These are phyloP conservation scores for Globisporangium okanoganense DNA, from an alignment of 352 stramenopile genomes.

Conservation along the genomic window DNA sequence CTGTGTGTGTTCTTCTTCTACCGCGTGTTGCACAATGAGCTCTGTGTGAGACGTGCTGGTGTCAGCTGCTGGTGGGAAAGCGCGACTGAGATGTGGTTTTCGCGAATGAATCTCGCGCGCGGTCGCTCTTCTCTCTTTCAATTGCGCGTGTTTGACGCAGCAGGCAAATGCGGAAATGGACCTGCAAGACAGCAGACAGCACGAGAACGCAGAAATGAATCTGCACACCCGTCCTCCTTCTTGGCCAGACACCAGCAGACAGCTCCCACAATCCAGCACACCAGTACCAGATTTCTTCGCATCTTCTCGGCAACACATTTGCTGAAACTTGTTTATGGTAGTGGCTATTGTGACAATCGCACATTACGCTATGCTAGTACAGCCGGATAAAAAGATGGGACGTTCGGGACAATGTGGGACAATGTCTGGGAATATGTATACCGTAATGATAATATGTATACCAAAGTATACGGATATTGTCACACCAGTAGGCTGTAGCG, in stretches of 20 bases:
- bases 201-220: background rate
- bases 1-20: background rate
- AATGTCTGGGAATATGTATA: too few relatives aligned
- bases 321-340: background rate
- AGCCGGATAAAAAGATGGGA: too few relatives aligned
- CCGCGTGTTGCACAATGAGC: background rate
- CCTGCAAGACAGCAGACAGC: background rate
- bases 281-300: conserved; percentile 2
- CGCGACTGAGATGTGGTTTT: background rate
- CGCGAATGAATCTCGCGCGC: background rate
- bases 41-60: background rate
- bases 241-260: background rate
- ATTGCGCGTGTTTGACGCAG: background rate
- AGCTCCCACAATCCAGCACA: too few relatives aligned
- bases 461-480: too few relatives aligned
- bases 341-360: too few relatives aligned
- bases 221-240: background rate
- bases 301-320: conserved; percentile 15
- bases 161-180: background rate
- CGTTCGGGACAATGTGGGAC: too few relatives aligned
- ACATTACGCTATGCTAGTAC: too few relatives aligned
- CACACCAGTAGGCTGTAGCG: background rate
- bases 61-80: background rate
- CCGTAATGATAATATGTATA: too few relatives aligned
- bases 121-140: background rate